These are phyloP conservation scores for Aspergillus sp. DNA, from an alignment of 2,329 filamentous ascomycete genomes.

Conservation along the genomic window DNA sequence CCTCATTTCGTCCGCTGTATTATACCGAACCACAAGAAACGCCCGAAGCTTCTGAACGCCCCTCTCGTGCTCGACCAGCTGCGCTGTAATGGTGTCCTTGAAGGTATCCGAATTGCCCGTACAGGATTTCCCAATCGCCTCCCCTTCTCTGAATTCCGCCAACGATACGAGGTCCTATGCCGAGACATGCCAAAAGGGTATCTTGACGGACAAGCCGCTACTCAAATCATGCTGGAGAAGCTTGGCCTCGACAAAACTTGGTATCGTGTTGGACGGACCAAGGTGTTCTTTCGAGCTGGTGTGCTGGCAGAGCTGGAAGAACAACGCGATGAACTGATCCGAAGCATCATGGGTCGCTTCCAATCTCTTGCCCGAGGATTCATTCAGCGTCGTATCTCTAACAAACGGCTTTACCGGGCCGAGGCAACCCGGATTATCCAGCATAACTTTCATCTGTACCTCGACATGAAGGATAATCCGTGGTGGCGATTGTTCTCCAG, in stretches of 20 bases:
- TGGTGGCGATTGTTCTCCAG: conserved; percentile 96
- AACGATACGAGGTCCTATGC: conserved; percentile 92
- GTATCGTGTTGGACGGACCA: conserved; percentile 89
- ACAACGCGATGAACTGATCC: conserved; percentile 83
- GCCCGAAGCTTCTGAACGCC: conserved; percentile 83
- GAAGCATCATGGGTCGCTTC: conserved; percentile 87
- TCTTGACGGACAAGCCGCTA: conserved; percentile 78
- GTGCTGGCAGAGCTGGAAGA: conserved; percentile 96
- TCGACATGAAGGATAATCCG: conserved; percentile 80
- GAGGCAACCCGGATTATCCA: conserved; percentile 95
- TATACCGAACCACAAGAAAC: conserved; percentile 94
- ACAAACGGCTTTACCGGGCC: conserved; percentile 87
- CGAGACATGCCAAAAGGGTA: conserved; percentile 81
- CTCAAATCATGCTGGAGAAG: conserved; percentile 79
- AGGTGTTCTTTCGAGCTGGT: conserved; percentile 95
- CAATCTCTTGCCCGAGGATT: conserved; percentile 89
- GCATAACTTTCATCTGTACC: conserved; percentile 84
- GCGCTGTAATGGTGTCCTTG: conserved; percentile 98
- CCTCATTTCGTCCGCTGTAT: conserved; percentile 98
- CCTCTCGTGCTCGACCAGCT: conserved; percentile 92
- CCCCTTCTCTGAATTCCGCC: conserved; percentile 85
- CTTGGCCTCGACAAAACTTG: conserved; percentile 75
- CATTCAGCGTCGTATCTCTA: conserved; percentile 74
- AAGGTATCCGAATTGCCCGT: conserved; percentile 92
- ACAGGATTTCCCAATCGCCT: conserved; percentile 95